These are phyloP conservation scores for Chytridiales sp. DNA, from an alignment of 371 early-diverging fungal species.

Conservation along the genomic window DNA sequence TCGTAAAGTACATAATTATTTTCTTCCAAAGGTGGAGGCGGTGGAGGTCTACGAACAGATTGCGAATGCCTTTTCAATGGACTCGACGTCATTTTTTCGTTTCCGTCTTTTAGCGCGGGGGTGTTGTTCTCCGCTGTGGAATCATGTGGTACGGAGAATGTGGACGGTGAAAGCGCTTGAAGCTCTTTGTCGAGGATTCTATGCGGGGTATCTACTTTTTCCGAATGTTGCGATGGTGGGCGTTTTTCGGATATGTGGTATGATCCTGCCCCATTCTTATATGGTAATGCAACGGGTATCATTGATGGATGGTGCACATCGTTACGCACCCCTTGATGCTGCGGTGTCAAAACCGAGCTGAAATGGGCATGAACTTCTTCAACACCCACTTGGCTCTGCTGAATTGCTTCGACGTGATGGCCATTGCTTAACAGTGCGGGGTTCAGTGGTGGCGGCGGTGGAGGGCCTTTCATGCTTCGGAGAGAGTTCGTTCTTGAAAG, in stretches of 20 bases:
- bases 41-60: background rate
- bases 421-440: background rate
- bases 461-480: slow-evolving; percentile 16
- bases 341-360: background rate
- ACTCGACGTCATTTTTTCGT: background rate
- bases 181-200: slow-evolving; percentile 4
- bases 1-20: background rate
- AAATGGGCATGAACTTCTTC: background rate
- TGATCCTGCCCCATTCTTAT: background rate
- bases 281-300: background rate
- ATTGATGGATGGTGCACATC: background rate
- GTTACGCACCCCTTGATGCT: background rate
- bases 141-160: no score
- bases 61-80: background rate
- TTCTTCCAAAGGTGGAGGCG: slow-evolving; percentile 1
- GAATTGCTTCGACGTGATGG: background rate
- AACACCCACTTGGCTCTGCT: no score
- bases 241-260: background rate
- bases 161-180: background rate
- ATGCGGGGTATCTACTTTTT: background rate
- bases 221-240: background rate
- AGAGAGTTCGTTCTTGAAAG: background rate
- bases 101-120: background rate
- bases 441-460: slow-evolving; percentile 27
- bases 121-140: background rate